Conservation (phyloP, 2,329 filamentous ascomycete species). For the Hymenoscyphus scutula region DNA sequence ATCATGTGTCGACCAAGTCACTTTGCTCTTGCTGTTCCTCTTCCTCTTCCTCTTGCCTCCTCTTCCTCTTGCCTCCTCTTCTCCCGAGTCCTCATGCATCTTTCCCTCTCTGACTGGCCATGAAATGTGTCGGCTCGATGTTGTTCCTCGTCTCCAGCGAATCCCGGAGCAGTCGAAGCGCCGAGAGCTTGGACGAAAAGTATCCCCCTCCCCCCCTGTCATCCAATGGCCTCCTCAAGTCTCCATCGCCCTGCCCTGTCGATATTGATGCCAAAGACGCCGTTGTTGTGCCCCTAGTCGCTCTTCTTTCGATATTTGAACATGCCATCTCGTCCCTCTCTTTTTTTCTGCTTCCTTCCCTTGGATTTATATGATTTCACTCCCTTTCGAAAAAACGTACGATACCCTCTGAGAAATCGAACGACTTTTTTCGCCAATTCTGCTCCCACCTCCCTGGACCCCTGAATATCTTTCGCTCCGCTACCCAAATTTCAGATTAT, state of each 20-base stretch:
- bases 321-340: not conserved
- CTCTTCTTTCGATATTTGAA: conserved; percentile 7
- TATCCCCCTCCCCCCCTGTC: not conserved
- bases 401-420: not conserved
- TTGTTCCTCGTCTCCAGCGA: conserved; percentile 8
- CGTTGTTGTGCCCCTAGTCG: not conserved
- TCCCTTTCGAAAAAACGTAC: not conserved
- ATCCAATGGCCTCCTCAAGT: not conserved
- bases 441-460: not conserved
- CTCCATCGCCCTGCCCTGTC: not conserved
- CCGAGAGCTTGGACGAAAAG: conserved; percentile 19
- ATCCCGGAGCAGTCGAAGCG: conserved; percentile 24
- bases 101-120: not conserved
- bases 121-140: not conserved
- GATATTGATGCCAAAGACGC: not conserved
- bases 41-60: no score
- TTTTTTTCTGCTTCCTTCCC: not conserved
- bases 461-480: not conserved
- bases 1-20: no score
- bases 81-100: not conserved
- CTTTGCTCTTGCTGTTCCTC: no score
- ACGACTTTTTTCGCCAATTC: conserved; percentile 2
- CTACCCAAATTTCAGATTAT: not conserved
- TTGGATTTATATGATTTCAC: conserved; percentile 2
- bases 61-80: no score